Percentiles rank a stretch among this genome's conserved stretches.
phyloP scores from a whole-genome alignment of 2,329 filamentous ascomycete species.

The Bimuria novae-zelandiae region DNA sequence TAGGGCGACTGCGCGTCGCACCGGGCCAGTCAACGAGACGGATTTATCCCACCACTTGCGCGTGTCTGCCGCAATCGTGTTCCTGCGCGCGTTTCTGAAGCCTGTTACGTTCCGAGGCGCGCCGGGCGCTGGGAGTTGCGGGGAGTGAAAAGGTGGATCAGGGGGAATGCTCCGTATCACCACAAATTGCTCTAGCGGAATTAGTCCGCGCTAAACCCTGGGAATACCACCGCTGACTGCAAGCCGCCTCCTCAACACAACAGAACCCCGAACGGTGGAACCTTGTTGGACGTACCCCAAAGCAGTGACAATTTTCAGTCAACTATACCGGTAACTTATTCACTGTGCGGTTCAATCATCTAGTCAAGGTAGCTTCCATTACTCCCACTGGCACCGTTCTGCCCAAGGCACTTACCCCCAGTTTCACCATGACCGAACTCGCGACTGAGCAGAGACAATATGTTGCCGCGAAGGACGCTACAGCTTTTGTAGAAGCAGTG shows the following conservation, averaged over 20 bases:
- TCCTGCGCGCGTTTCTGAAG: constrained; percentile 17
- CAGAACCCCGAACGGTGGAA: too few species aligned
- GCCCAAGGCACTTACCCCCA: not conserved
- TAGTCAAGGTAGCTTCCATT: not conserved
- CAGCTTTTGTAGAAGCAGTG: constrained; percentile 57
- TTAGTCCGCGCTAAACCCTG: too few species aligned
- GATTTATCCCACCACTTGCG: constrained; percentile 5
- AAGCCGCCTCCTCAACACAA: too few species aligned
- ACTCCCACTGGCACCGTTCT: not conserved
- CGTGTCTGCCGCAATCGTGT: constrained; percentile 21
- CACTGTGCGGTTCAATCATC: too few species aligned
- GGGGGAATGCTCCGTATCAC: too few species aligned
- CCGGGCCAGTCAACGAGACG: constrained; percentile 1
- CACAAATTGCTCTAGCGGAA: too few species aligned
- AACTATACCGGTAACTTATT: too few species aligned
- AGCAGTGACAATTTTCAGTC: too few species aligned
- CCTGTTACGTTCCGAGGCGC: constrained; percentile 8
- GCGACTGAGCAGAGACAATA: constrained; percentile 14
- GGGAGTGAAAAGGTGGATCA: too few species aligned
- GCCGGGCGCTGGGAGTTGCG: not conserved
- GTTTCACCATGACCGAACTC: not conserved
- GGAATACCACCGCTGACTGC: too few species aligned
- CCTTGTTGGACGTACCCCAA: too few species aligned
- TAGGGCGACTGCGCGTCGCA: constrained; percentile 42
- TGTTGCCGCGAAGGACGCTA: constrained; percentile 27